These are phyloP conservation scores for Neonectria sp. DNA, from an alignment of 2,329 filamentous ascomycete species.

Conservation along the genomic window DNA sequence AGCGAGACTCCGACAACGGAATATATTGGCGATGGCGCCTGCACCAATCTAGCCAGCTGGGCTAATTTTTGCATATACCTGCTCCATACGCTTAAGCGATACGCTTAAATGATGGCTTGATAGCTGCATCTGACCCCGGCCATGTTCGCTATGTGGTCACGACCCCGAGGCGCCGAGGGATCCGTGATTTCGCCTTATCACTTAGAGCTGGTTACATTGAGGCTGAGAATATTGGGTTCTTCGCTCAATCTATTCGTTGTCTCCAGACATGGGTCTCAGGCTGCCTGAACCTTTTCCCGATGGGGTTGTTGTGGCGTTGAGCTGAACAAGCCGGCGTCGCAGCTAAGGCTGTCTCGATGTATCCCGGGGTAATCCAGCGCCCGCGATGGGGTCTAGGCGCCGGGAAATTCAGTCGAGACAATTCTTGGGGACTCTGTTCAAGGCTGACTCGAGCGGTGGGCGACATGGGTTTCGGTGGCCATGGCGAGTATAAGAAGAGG, in stretches of 20 bases:
- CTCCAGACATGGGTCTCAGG: not conserved
- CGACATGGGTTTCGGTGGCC: not conserved
- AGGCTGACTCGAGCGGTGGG: not conserved
- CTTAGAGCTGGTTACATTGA: not conserved
- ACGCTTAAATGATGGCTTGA: conserved; percentile 1
- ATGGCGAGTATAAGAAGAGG: not conserved
- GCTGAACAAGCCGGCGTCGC: not conserved
- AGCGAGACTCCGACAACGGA: not conserved
- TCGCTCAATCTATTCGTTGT: conserved; percentile 2
- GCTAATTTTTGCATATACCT: not conserved
- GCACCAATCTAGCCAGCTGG: not conserved
- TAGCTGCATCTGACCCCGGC: not conserved
- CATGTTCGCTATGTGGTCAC: not conserved
- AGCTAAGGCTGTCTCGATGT: not conserved
- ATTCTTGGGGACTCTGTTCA: not conserved
- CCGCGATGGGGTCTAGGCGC: not conserved
- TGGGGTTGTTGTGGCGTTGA: not conserved
- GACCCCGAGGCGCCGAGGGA: not conserved
- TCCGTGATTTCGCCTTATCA: not conserved
- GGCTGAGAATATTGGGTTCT: conserved; percentile 5
- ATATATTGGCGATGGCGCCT: not conserved
- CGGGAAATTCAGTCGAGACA: not conserved
- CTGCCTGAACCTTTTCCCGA: not conserved
- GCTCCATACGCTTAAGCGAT: not conserved
- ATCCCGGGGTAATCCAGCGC: not conserved